Conservation (phyloP, 768 basidiomycete species). For the Suillus bovinus region DNA sequence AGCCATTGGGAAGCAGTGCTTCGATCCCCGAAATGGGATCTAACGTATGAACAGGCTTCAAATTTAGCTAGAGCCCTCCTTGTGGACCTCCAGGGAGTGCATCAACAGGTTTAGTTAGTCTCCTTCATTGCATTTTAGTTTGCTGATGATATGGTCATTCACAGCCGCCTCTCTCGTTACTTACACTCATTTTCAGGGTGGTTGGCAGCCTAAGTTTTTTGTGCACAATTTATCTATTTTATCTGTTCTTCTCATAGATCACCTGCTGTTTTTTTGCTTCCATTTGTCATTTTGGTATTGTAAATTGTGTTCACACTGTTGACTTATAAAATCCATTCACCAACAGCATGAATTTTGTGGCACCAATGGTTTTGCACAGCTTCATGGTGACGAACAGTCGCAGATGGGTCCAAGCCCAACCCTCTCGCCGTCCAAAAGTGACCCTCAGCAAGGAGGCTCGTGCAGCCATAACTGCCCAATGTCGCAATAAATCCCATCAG, state of each 20-base stretch:
- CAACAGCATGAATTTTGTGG: neutral
- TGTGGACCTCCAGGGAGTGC: neutral
- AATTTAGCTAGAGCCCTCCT: neutral
- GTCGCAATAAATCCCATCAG: neutral
- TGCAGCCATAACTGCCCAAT: neutral
- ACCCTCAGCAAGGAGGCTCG: slow-evolving; percentile 10
- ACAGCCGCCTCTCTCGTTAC: neutral
- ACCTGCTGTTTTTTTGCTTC: neutral
- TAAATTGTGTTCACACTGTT: neutral
- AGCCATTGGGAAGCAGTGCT: slow-evolving; percentile 10
- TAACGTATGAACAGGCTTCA: neutral
- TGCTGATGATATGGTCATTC: neutral
- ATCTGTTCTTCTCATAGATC: neutral
- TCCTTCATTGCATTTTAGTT: neutral
- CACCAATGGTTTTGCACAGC: neutral
- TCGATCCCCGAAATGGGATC: neutral
- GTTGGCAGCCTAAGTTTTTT: neutral
- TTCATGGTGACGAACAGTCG: neutral
- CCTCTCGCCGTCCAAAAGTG: neutral
- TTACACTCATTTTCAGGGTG: neutral
- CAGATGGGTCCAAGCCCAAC: neutral
- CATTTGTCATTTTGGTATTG: neutral
- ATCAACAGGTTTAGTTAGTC: neutral
- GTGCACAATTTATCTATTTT: neutral
- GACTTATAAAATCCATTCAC: neutral